Base-by-base conservation (phyloP, 1,139 yeast species). In the Yamadazyma dendronema region DNA sequence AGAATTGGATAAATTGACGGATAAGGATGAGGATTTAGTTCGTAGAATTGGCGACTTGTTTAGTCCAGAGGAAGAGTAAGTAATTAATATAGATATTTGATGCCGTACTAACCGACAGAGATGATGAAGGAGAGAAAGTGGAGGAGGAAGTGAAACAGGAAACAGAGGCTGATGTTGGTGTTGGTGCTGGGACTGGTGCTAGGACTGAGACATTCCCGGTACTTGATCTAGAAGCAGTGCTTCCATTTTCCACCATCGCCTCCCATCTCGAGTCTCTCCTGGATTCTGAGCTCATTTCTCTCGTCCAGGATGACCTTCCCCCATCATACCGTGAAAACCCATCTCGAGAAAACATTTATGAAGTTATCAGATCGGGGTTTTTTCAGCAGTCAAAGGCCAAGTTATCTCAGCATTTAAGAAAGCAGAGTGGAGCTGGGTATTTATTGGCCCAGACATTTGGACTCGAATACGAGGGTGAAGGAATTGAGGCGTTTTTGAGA, bases 1-100 rank as follows among this genome's bases (percentile, higher is more conserved):
- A 40, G 71, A 72, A 27, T 81, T 79, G 40, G 79, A 76, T 43
- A 74, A 76, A 53, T 74, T 85, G 61, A 81, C 85, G 22, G 75
- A 66, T 25, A 77, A 77, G 51, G 96, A 89, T 58, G 56, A 67
- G 47, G 67, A 67, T 37, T 64, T 84, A 31, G 58, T 73, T 28
- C 70, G 67, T 27, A 71, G 72, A 48, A 74, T 88, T 44, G 65
- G 72, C 40, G 76, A 75, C 29, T 62, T 85, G 44, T 69, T 88
- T 41, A 49, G 64, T 15, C 53, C 59, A 23, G 52, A 43, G 22
- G 71, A 64, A 14, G 78, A 76, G 17, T 76, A 67, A 17, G 31
- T 24, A 24, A 8, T 10, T 7, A 19, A 10, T 24, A n/a, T 24
- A 24, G 13, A 24, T 7, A 11, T 24, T 8, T 24, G 22, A 11